Percentiles rank a stretch among this genome's conserved stretches.
These are phyloP conservation scores for Penicillium turbatum DNA, from an alignment of 495 filamentous ascomycete genomes.

Conservation along the genomic window DNA sequence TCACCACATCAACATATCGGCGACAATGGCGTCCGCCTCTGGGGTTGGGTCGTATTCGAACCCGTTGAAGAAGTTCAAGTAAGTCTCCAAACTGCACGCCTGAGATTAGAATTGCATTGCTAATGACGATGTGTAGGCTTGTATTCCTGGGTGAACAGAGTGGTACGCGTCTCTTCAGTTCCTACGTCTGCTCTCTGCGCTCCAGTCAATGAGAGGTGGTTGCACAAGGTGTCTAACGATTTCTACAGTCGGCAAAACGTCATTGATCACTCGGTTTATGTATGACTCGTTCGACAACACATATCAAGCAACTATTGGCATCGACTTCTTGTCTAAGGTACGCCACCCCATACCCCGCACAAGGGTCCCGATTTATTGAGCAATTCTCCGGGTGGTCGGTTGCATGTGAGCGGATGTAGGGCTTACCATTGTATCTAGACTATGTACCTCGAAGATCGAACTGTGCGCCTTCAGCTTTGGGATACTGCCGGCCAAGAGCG, in stretches of 20 bases:
- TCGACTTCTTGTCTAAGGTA: constrained; percentile 98
- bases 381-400: neutral
- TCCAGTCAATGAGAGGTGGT: neutral
- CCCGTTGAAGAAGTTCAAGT: constrained; percentile 99
- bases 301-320: constrained; percentile 99
- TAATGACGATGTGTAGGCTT: constrained; percentile 53
- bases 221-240: constrained; percentile 11
- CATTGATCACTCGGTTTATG: constrained; percentile 98
- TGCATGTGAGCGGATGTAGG: neutral
- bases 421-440: constrained; percentile 53
- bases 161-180: constrained; percentile 52
- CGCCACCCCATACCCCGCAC: constrained; percentile 11
- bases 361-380: neutral
- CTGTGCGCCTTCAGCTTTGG: constrained; percentile 95
- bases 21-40: constrained; percentile 53
- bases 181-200: neutral
- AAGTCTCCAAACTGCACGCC: constrained; percentile 20
- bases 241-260: constrained; percentile 89
- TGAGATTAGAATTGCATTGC: neutral
- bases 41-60: constrained; percentile 90
- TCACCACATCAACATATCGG: constrained; percentile 16
- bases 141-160: constrained; percentile 98
- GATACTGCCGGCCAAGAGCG: constrained; percentile 97
- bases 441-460: constrained; percentile 99
- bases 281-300: constrained; percentile 99